Evolutionary conservation across 176 grass and related monocot genomes (phyloP).

Genomic region (Lolium multiflorum): DNA sequence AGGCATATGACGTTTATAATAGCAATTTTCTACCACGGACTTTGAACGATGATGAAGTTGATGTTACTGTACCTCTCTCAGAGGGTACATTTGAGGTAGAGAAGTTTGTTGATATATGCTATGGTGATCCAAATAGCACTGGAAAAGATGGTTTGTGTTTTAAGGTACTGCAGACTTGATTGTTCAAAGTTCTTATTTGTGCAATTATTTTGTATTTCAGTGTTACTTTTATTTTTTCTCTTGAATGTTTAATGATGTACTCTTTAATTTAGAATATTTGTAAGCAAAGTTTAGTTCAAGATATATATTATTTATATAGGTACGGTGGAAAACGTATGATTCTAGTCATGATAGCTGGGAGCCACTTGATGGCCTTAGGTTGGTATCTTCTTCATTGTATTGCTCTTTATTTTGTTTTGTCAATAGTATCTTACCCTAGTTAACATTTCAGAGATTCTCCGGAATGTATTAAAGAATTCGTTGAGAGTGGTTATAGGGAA

Average conservation of each 20-base stretch:
- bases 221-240: background rate
- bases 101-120: conserved; percentile 61
- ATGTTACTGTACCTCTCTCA: conserved; percentile 25
- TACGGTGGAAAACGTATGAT: conserved; percentile 72
- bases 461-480: conserved; percentile 12
- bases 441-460: conserved; percentile 48
- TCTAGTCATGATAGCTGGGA: conserved; percentile 61
- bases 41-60: conserved; percentile 46
- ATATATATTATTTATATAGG: conserved; percentile 38
- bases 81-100: conserved; percentile 64
- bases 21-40: conserved; percentile 26
- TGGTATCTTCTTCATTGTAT: background rate
- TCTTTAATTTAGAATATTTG: background rate
- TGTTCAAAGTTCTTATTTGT: background rate
- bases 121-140: conserved; percentile 55
- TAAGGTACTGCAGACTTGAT: conserved; percentile 50
- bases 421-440: background rate
- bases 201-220: background rate
- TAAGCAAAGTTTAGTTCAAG: background rate
- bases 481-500: background rate
- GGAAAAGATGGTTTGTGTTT: conserved; percentile 53
- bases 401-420: background rate
- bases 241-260: conserved; percentile 3
- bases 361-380: conserved; percentile 65
- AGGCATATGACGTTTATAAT: conserved; percentile 41